phyloP scores from a whole-genome alignment of 306 rosid species.

The Abrus pulchellus region DNA sequence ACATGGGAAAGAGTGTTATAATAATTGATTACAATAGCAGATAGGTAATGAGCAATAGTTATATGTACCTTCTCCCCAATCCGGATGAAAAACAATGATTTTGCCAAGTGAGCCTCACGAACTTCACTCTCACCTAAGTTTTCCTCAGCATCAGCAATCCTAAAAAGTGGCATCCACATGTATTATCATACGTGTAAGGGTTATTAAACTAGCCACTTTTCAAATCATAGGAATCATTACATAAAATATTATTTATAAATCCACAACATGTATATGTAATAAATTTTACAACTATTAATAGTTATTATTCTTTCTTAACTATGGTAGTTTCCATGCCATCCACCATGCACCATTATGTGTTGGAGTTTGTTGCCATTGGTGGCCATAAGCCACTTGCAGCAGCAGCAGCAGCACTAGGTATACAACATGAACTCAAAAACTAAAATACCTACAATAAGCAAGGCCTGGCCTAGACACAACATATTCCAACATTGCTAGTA shows the following conservation, averaged over 20 bases:
- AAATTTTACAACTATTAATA: not conserved
- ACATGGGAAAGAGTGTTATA: conserved; percentile 37
- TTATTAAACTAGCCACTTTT: not conserved
- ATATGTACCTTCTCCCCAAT: conserved; percentile 86
- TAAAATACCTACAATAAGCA: not conserved
- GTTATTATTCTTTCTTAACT: not conserved
- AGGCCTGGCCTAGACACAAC: not conserved
- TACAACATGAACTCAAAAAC: not conserved
- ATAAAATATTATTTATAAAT: not conserved
- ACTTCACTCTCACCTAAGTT: conserved; percentile 99
- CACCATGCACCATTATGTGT: not conserved
- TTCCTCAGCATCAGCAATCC: conserved; percentile 98
- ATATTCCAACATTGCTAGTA: not conserved
- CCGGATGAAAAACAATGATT: conserved; percentile 86
- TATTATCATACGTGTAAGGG: not conserved
- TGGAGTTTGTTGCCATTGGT: not conserved
- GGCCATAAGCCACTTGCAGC: not conserved
- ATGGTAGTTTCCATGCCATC: not conserved
- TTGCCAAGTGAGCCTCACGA: conserved; percentile 97
- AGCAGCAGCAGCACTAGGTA: not conserved
- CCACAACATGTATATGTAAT: not conserved
- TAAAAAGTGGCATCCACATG: conserved; percentile 51
- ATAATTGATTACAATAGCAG: conserved; percentile 36
- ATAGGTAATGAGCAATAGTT: conserved; percentile 19
- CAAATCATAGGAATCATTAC: conserved; percentile 28